Evolutionary conservation across 2,329 filamentous ascomycete species (phyloP).

Genomic region (Gaeumannomyces sp.): DNA sequence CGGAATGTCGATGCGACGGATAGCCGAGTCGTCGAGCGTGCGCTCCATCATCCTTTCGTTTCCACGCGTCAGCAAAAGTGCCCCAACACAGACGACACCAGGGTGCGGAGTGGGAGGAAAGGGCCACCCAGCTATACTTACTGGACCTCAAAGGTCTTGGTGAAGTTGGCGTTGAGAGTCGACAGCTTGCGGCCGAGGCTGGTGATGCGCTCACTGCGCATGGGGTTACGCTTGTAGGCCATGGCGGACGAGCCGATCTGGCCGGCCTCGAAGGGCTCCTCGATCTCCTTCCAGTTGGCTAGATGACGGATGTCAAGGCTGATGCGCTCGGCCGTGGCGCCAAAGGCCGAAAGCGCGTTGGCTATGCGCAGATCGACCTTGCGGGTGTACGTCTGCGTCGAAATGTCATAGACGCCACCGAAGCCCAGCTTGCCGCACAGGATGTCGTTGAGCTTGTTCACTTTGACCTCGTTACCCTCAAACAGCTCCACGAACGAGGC

Average conservation of each 20-base stretch:
- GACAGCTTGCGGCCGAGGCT: slow-evolving; percentile 33
- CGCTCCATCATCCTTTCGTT: slow-evolving; percentile 55
- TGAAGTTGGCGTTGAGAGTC: slow-evolving; percentile 35
- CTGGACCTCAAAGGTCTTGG: slow-evolving; percentile 64
- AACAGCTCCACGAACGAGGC: slow-evolving; percentile 52
- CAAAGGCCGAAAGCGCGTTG: slow-evolving; percentile 73
- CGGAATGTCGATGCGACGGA: slow-evolving; percentile 60
- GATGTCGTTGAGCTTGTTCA: slow-evolving; percentile 47
- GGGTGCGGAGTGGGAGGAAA: too few relatives aligned
- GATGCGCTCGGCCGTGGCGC: slow-evolving; percentile 69
- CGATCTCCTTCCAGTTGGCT: slow-evolving; percentile 72
- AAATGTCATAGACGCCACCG: slow-evolving; percentile 49
- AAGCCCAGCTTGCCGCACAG: slow-evolving; percentile 53
- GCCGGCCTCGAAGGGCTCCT: slow-evolving; percentile 74
- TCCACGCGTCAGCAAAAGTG: background rate
- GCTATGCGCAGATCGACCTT: slow-evolving; percentile 79
- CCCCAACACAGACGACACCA: background rate
- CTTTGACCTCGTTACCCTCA: slow-evolving; percentile 40
- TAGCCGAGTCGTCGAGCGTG: slow-evolving; percentile 70
- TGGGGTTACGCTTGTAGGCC: slow-evolving; percentile 34
- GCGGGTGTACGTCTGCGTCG: slow-evolving; percentile 55
- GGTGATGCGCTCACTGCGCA: slow-evolving; percentile 43
- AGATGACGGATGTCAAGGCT: slow-evolving; percentile 60
- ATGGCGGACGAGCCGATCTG: slow-evolving; percentile 67
- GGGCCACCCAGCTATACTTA: slow-evolving; percentile 18